These are phyloP conservation scores for Amauroascus verrucosus DNA, from an alignment of 2,329 filamentous ascomycete species.

Conservation along the genomic window DNA sequence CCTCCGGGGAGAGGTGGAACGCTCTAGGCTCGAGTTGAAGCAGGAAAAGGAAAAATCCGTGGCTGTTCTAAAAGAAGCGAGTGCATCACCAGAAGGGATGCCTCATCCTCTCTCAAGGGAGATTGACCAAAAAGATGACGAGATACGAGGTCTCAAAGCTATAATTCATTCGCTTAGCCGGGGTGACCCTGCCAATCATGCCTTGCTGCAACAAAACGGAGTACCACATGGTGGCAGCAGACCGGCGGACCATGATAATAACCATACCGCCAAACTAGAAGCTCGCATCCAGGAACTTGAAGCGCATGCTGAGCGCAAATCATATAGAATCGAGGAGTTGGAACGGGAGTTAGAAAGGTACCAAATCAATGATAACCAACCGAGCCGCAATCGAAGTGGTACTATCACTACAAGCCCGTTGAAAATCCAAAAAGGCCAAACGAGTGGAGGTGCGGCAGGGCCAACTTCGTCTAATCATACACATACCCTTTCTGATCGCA, in stretches of 20 bases:
- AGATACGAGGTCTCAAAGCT: slow-evolving; percentile 91
- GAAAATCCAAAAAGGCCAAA: slow-evolving; percentile 26
- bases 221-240: slow-evolving; percentile 21
- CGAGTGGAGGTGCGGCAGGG: slow-evolving; percentile 22
- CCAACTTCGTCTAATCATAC: slow-evolving; percentile 25
- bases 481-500: slow-evolving; percentile 35
- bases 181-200: slow-evolving; percentile 30
- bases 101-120: slow-evolving; percentile 51
- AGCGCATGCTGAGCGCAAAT: slow-evolving; percentile 61
- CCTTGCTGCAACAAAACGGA: slow-evolving; percentile 24
- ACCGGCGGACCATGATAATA: slow-evolving; percentile 34
- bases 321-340: slow-evolving; percentile 66
- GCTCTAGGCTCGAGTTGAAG: slow-evolving; percentile 75
- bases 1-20: slow-evolving; percentile 83
- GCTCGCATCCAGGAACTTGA: slow-evolving; percentile 71
- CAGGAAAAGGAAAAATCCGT: slow-evolving; percentile 77
- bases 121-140: slow-evolving; percentile 87
- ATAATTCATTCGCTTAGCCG: slow-evolving; percentile 93
- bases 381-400: slow-evolving; percentile 27
- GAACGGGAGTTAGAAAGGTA: slow-evolving; percentile 60
- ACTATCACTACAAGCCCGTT: slow-evolving; percentile 26
- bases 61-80: slow-evolving; percentile 45
- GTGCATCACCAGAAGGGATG: slow-evolving; percentile 20
- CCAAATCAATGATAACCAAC: slow-evolving; percentile 22
- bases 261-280: slow-evolving; percentile 58